Base-by-base conservation (phyloP, 306 rosid species). In the Sesbania bispinosa region DNA sequence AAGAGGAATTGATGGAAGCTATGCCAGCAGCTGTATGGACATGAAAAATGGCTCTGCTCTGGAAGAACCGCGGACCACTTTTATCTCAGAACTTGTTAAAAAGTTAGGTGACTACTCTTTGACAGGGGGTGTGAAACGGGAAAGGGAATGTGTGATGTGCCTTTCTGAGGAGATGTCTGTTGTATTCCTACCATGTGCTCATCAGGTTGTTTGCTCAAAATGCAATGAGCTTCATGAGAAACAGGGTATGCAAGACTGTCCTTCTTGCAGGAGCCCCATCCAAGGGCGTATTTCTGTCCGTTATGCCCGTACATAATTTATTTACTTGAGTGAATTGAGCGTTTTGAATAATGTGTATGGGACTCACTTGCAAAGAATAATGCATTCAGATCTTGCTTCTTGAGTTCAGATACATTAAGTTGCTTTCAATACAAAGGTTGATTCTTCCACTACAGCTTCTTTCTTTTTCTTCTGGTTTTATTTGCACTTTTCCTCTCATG, bases 201-300 rank as follows among this genome's bases (percentile, higher is more conserved):
- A 94, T 69, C 98, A 90, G 77, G 97, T 94, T 70, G 97, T 94
- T 53, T 94, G 98, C 81, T 80, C 89, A 59, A 80, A 81, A 50
- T 94, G 98, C 92, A 94, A 89, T 74, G 98, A 90, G 75, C 90
- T 94, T 69, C 98, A 90, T 71, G 97, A 87, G 78, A 90, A 89
- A 62, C 96, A 89, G 60, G 98, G 98, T 7, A 90, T 90, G 98
- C 86, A 89, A 75, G 97, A 94, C 11, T 90, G 98, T 60, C 98
- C 97, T 61, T 93, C 97, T 61, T 93, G 98, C 75, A 79, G 97
- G 87, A 88, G 92, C 83, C 90, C 86, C 67, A 90, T 90, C 80
- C 90, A 87, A 79, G 81, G 83, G 85, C 97, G 98, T 26, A 83
- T 93, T 60, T 80, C 96, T 36, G 96, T 87, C 27, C 87, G 90